Conservation (phyloP, 176 grass and related monocot genomes). For the Pharus latifolius region DNA sequence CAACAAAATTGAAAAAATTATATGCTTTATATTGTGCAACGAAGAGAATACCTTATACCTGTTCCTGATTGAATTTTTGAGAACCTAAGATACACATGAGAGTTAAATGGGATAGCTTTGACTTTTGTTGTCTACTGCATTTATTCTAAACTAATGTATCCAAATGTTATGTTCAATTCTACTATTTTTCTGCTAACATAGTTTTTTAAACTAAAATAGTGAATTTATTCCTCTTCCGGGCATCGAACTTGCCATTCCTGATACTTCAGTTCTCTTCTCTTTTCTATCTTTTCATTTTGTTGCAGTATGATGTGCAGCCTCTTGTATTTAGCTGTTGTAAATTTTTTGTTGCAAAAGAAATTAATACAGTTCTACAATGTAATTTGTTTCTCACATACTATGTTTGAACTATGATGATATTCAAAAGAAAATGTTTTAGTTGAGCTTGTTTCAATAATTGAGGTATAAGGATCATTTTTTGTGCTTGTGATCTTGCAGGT, state of each 20-base stretch:
- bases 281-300: not conserved
- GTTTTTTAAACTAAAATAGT: not conserved
- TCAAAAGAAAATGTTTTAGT: not conserved
- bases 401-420: not conserved
- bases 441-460: not conserved
- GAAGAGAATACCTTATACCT: too few relatives aligned
- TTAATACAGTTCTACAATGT: not conserved
- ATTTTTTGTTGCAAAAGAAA: not conserved
- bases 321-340: not conserved
- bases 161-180: not conserved
- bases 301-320: not conserved
- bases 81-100: too few relatives aligned
- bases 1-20: too few relatives aligned
- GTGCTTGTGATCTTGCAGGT: slow-evolving; percentile 44
- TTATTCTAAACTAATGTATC: slow-evolving; percentile 5
- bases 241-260: not conserved
- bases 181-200: not conserved
- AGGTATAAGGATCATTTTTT: not conserved
- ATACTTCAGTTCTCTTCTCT: not conserved
- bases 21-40: too few relatives aligned
- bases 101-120: too few relatives aligned
- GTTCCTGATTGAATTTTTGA: too few relatives aligned
- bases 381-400: not conserved
- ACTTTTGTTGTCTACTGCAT: not conserved
- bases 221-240: not conserved